phyloP scores from a whole-genome alignment of 2,329 filamentous ascomycete genomes.

The Immersiporthe knoxdaviesiana region DNA sequence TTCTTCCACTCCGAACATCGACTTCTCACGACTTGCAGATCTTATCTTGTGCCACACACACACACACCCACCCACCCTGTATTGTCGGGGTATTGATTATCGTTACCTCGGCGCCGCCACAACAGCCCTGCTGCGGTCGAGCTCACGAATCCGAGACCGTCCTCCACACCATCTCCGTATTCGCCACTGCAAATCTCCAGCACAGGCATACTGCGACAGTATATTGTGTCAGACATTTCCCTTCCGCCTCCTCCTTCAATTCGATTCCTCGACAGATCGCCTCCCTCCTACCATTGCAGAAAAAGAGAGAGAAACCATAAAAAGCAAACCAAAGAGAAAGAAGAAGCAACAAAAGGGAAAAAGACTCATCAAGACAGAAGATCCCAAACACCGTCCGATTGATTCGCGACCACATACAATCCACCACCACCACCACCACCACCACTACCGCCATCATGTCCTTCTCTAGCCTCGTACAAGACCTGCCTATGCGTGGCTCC shows the following conservation, averaged over 20 bases:
- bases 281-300: neutral
- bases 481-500: conserved; percentile 62
- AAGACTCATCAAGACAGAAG: neutral
- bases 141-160: conserved; percentile 4
- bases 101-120: neutral
- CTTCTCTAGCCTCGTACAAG: conserved; percentile 69
- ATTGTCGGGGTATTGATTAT: neutral
- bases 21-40: neutral
- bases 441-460: conserved; percentile 53
- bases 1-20: neutral
- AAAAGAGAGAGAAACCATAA: neutral
- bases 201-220: conserved; percentile 7
- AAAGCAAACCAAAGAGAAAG: neutral
- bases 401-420: neutral
- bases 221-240: neutral
- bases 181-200: conserved; percentile 19
- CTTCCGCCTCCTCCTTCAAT: too few species aligned
- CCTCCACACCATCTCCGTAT: conserved; percentile 2
- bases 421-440: conserved; percentile 37
- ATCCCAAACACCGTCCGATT: neutral
- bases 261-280: neutral
- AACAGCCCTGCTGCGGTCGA: neutral
- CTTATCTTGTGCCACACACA: neutral
- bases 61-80: too few species aligned
- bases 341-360: neutral